phyloP scores from a whole-genome alignment of 2,329 filamentous ascomycete genomes.

The Penicillium olsonii region DNA sequence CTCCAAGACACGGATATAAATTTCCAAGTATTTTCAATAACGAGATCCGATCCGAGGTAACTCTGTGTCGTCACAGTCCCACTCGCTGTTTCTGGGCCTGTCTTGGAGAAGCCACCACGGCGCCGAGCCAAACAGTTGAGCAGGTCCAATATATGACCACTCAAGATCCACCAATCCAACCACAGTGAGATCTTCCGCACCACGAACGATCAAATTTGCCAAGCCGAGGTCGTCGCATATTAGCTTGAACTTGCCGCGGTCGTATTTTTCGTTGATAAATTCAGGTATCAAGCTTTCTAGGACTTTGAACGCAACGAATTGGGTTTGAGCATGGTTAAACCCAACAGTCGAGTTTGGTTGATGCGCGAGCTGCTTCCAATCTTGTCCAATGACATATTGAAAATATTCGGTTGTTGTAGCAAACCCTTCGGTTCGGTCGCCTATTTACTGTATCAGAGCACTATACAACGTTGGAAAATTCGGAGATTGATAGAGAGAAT shows the following conservation, averaged over 20 bases:
- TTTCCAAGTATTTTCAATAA: constrained; percentile 27
- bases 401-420: constrained; percentile 35
- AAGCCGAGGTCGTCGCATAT: constrained; percentile 42
- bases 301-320: constrained; percentile 33
- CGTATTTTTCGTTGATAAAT: constrained; percentile 26
- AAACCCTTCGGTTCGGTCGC: constrained; percentile 29
- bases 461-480: too few relatives aligned
- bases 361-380: constrained; percentile 36
- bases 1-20: constrained; percentile 31
- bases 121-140: constrained; percentile 38
- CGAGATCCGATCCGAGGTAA: background rate
- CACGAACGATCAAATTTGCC: constrained; percentile 41
- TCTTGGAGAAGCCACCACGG: constrained; percentile 42
- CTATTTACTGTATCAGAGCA: constrained; percentile 20
- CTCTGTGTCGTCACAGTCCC: background rate
- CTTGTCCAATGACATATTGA: constrained; percentile 32
- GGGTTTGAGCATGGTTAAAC: constrained; percentile 28
- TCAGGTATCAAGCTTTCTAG: constrained; percentile 29
- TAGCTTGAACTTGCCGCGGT: constrained; percentile 37
- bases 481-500: background rate
- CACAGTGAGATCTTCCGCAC: constrained; percentile 36
- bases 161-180: constrained; percentile 40
- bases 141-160: constrained; percentile 41
- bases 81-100: constrained; percentile 26
- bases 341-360: constrained; percentile 36